phyloP scores from a whole-genome alignment of 495 filamentous ascomycete species.

The Tirmania nivea region DNA sequence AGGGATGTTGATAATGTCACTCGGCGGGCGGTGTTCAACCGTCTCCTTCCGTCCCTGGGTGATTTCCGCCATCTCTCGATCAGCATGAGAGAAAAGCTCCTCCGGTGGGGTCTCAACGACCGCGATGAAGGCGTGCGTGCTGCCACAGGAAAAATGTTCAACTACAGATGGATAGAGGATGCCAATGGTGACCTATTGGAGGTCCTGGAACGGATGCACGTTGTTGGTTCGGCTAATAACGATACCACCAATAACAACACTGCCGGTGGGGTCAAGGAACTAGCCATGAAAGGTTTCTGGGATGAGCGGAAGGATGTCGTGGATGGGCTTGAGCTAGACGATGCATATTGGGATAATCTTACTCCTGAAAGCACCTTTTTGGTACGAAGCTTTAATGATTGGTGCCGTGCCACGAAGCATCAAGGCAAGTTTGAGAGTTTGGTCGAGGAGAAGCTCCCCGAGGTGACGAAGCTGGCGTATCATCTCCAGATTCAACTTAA shows the following conservation, averaged over 20 bases:
- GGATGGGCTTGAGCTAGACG: constrained; percentile 57
- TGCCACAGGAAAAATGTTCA: constrained; percentile 73
- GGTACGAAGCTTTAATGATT: constrained; percentile 78
- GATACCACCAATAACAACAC: too few relatives aligned
- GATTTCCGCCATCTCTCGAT: constrained; percentile 91
- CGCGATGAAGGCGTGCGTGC: constrained; percentile 87
- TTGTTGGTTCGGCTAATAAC: constrained; percentile 62
- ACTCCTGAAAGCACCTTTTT: constrained; percentile 75
- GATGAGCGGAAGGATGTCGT: constrained; percentile 78
- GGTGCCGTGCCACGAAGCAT: constrained; percentile 34
- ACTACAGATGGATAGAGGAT: constrained; percentile 89
- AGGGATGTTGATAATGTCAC: constrained; percentile 70
- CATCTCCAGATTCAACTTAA: constrained; percentile 61
- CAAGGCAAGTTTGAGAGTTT: constrained; percentile 46
- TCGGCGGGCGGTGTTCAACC: constrained; percentile 66
- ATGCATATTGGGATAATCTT: constrained; percentile 70
- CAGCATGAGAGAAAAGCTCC: constrained; percentile 86
- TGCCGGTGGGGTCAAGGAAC: constrained; percentile 47
- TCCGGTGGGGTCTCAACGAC: constrained; percentile 87
- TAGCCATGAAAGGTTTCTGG: constrained; percentile 94
- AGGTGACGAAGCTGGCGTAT: constrained; percentile 72
- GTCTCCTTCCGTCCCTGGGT: constrained; percentile 67
- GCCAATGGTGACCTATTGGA: constrained; percentile 68
- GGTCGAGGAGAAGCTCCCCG: constrained; percentile 81
- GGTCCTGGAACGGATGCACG: constrained; percentile 79